phyloP scores from a whole-genome alignment of 2,329 filamentous ascomycete genomes.

The Seiridium cupressi region DNA sequence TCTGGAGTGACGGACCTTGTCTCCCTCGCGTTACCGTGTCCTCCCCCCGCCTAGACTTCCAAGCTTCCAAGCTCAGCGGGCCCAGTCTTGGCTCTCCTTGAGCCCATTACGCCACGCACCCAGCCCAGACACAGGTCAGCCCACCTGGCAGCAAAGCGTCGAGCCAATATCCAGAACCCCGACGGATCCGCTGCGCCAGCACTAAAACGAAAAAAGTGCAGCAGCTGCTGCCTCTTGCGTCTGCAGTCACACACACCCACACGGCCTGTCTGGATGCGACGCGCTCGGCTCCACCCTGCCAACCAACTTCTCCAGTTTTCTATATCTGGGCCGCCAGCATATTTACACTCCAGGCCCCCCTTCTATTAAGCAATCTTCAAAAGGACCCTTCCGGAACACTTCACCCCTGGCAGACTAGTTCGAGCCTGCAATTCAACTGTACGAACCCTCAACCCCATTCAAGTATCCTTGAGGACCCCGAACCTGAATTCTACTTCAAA shows the following conservation, averaged over 20 bases:
- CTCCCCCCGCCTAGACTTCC: no score
- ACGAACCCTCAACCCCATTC: not conserved
- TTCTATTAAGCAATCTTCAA: conserved; percentile 1
- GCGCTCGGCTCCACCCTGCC: conserved; percentile 1
- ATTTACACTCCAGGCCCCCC: not conserved
- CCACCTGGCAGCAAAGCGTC: not conserved
- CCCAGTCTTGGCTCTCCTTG: not conserved
- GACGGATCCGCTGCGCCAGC: not conserved
- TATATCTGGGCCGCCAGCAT: conserved; percentile 4
- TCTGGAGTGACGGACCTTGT: no score
- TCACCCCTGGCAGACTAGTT: not conserved
- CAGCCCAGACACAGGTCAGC: not conserved
- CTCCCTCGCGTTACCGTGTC: not conserved
- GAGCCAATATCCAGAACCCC: not conserved
- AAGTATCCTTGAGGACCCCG: not conserved
- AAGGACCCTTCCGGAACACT: conserved; percentile 6
- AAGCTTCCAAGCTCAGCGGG: not conserved
- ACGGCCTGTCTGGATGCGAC: conserved; percentile 1
- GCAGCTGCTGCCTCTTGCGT: no score
- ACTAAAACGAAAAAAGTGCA: no score
- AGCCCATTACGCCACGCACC: not conserved
- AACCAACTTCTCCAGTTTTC: conserved; percentile 7
- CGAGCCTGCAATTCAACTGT: no score
- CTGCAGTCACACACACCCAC: not conserved
- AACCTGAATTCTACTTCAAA: not conserved